A percentile compares a stretch with the other conserved stretches of the same genome.
These are phyloP conservation scores for Trichoderma koningii DNA, from an alignment of 2,329 filamentous ascomycete species.

Conservation along the genomic window DNA sequence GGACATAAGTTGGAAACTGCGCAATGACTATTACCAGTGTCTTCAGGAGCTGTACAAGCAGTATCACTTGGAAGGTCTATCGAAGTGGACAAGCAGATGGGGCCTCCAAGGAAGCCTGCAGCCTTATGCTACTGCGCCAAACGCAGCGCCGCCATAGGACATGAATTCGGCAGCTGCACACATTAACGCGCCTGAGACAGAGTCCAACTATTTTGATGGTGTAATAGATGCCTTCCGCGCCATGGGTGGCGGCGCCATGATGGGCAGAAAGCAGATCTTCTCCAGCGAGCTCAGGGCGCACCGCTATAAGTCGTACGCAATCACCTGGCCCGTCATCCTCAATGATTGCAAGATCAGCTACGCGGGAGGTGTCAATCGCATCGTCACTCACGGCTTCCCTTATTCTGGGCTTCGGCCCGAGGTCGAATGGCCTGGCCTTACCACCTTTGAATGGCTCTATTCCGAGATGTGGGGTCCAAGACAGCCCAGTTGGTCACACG, in stretches of 20 bases:
- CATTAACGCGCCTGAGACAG: constrained; percentile 17
- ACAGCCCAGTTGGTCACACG: constrained; percentile 14
- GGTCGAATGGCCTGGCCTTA: constrained; percentile 12
- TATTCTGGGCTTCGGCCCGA: constrained; percentile 15
- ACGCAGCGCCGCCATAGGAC: constrained; percentile 12
- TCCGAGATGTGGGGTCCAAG: constrained; percentile 17
- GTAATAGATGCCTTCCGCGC: constrained; percentile 15
- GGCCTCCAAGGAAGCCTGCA: constrained; percentile 7
- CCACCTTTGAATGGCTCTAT: constrained; percentile 15
- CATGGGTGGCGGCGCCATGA: constrained; percentile 13
- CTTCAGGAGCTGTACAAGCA: constrained; percentile 15
- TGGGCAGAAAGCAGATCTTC: constrained; percentile 20
- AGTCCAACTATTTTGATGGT: constrained; percentile 18
- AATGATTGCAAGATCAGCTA: constrained; percentile 21
- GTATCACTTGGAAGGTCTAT: constrained; percentile 11
- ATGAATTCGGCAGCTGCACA: constrained; percentile 17
- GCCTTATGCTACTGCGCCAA: constrained; percentile 13
- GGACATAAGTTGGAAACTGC: constrained; percentile 17
- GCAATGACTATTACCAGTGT: constrained; percentile 19
- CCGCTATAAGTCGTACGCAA: constrained; percentile 7
- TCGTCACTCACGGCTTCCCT: constrained; percentile 9
- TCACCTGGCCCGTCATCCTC: constrained; percentile 13
- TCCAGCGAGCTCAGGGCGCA: constrained; percentile 12
- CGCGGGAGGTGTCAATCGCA: constrained; percentile 9
- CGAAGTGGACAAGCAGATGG: constrained; percentile 17